phyloP scores from a whole-genome alignment of 257 asterid species.

The Salvia hispanica region DNA sequence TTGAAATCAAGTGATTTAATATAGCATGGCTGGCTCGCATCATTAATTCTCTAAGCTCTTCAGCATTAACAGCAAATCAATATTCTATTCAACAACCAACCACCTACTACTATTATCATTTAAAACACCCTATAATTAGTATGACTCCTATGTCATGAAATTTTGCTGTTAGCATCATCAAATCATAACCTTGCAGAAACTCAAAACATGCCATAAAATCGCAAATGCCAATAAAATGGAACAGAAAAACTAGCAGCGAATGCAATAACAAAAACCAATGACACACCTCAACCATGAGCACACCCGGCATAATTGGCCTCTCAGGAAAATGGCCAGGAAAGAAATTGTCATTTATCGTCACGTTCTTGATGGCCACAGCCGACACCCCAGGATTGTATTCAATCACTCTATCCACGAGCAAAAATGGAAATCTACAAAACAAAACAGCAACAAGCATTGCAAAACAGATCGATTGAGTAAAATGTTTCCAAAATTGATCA shows the following conservation, averaged over 20 bases:
- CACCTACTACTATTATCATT: constrained; percentile 10
- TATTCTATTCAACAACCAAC: background rate
- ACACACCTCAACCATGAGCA: constrained; percentile 89
- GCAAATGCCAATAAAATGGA: background rate
- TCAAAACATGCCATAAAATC: constrained; percentile 4
- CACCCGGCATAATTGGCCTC: constrained; percentile 98
- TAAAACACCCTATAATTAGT: background rate
- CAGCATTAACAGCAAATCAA: background rate
- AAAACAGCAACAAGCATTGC: background rate
- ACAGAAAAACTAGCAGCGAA: background rate
- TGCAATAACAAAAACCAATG: background rate
- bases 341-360: constrained; percentile 85
- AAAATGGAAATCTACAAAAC: constrained; percentile 69
- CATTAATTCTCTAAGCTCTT: background rate
- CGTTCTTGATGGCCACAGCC: constrained; percentile 90
- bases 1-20: constrained; percentile 9
- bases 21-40: constrained; percentile 2
- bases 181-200: constrained; percentile 9
- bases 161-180: background rate
- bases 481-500: background rate
- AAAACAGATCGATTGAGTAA: background rate
- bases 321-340: constrained; percentile 94
- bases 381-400: constrained; percentile 85
- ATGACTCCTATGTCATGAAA: background rate
- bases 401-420: constrained; percentile 89